Evolutionary conservation across 2,329 filamentous ascomycete species (phyloP).

Genomic region (Phaeophleospora eucalypticola): DNA sequence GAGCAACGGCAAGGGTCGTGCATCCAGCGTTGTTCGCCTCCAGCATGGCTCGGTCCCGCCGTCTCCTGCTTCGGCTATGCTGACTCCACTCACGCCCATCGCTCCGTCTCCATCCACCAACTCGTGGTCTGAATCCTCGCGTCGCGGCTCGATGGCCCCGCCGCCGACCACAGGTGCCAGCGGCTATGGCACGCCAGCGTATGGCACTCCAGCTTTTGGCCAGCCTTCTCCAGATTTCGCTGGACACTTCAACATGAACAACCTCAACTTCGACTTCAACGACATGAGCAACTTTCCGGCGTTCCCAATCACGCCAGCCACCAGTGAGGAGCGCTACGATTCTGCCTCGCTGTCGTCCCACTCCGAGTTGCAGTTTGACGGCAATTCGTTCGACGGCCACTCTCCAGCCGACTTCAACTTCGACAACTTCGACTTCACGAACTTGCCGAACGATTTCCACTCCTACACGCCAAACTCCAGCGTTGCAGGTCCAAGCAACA

Average conservation of each 20-base stretch:
- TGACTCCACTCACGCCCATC: constrained; percentile 33
- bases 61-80: constrained; percentile 52
- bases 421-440: constrained; percentile 57
- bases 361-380: constrained; percentile 38
- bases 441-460: constrained; percentile 32
- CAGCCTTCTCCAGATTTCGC: constrained; percentile 31
- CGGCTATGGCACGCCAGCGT: constrained; percentile 25
- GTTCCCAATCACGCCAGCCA: constrained; percentile 32
- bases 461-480: constrained; percentile 26
- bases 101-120: constrained; percentile 41
- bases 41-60: constrained; percentile 61
- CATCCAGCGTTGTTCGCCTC: constrained; percentile 49
- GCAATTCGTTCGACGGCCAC: constrained; percentile 41
- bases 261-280: constrained; percentile 31
- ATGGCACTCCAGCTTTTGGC: constrained; percentile 25
- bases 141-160: constrained; percentile 31
- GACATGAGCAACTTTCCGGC: constrained; percentile 25
- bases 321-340: constrained; percentile 32
- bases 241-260: constrained; percentile 34
- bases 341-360: constrained; percentile 34
- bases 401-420: constrained; percentile 53
- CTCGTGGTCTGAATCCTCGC: constrained; percentile 30
- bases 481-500: constrained; percentile 18
- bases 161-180: constrained; percentile 30
- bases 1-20: constrained; percentile 71